A percentile compares a stretch with the other conserved stretches of the same genome.
Conservation (phyloP, 768 basidiomycete species). For the Lentinus brumalis region DNA sequence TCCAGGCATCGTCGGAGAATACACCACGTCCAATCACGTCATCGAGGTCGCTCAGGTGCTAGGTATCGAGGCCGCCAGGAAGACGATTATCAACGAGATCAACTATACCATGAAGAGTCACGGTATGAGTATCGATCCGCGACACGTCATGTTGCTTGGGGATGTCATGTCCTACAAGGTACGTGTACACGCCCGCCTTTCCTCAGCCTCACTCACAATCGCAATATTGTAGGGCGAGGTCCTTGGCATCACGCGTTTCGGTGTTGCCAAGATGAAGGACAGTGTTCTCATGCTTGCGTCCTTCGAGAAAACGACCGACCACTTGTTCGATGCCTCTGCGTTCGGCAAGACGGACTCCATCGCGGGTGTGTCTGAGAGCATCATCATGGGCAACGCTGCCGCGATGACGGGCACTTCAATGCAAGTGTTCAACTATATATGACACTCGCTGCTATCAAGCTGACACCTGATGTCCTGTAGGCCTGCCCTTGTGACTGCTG, state of each 20-base stretch:
- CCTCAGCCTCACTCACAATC: not conserved
- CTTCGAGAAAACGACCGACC: constrained; percentile 99
- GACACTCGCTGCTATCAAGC: not conserved
- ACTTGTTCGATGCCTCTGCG: constrained; percentile 96
- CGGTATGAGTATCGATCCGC: constrained; percentile 98
- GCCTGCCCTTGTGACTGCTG: constrained; percentile 42
- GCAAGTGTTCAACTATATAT: constrained; percentile 45
- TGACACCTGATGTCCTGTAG: constrained; percentile 21
- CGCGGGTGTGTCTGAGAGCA: constrained; percentile 97
- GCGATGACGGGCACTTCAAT: constrained; percentile 94
- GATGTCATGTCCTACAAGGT: constrained; percentile 99
- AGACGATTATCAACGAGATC: constrained; percentile 95
- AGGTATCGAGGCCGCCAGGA: constrained; percentile 96
- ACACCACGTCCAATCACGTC: constrained; percentile 95
- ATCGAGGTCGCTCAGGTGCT: constrained; percentile 94
- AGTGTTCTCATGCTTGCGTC: constrained; percentile 98
- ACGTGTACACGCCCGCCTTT: constrained; percentile 1
- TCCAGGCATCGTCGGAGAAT: constrained; percentile 86
- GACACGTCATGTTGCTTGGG: constrained; percentile 97
- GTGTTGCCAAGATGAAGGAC: constrained; percentile 99
- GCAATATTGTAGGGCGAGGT: constrained; percentile 77
- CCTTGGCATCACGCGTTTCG: constrained; percentile 96
- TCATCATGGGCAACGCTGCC: constrained; percentile 98
- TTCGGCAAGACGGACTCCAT: constrained; percentile 95
- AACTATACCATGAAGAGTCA: constrained; percentile 97